Conservation (phyloP, 2,329 filamentous ascomycete species). For the Colletotrichum sp. region DNA sequence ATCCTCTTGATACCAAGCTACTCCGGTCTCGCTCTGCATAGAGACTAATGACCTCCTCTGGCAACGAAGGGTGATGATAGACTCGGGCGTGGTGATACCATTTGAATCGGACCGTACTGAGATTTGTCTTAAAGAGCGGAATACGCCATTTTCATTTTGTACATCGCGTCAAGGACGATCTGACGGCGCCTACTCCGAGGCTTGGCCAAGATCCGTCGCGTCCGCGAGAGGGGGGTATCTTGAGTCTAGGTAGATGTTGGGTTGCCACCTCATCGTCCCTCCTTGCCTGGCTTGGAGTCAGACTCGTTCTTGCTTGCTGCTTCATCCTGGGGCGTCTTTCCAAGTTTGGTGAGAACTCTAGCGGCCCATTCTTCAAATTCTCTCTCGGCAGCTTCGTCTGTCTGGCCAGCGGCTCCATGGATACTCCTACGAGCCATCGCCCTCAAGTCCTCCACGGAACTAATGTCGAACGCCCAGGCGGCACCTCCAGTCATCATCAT, state of each 20-base stretch:
- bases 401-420: constrained; percentile 32
- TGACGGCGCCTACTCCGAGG: not conserved
- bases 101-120: constrained; percentile 6
- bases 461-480: constrained; percentile 80
- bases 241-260: constrained; percentile 8
- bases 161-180: not conserved
- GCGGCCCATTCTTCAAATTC: constrained; percentile 68
- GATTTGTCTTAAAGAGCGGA: constrained; percentile 7
- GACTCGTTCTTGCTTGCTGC: not conserved
- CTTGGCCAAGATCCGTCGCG: not conserved
- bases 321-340: constrained; percentile 30
- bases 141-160: constrained; percentile 14
- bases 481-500: constrained; percentile 77
- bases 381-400: constrained; percentile 59
- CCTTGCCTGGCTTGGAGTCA: constrained; percentile 14
- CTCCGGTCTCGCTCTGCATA: constrained; percentile 15
- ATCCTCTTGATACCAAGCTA: not conserved
- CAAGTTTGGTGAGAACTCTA: constrained; percentile 58
- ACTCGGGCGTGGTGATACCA: not conserved
- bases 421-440: constrained; percentile 50
- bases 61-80: not conserved
- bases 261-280: constrained; percentile 14
- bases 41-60: not conserved
- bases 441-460: constrained; percentile 69
- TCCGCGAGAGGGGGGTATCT: not conserved